Evolutionary conservation across 768 basidiomycete genomes (phyloP).

Genomic region (Termitomyces eurrhizus): DNA sequence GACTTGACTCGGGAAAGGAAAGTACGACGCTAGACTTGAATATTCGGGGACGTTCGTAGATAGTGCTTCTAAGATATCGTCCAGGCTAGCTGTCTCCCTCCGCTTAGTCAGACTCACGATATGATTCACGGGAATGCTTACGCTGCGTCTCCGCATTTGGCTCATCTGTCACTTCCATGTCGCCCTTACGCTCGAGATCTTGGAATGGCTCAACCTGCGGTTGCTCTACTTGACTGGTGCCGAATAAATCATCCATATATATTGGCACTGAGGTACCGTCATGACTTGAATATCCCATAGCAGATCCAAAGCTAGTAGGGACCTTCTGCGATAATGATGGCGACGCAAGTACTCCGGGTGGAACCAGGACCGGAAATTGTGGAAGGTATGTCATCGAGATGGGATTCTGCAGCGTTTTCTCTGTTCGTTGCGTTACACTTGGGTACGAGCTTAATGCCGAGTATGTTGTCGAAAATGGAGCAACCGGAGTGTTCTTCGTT

Average conservation of each 20-base stretch:
- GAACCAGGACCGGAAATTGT: background rate
- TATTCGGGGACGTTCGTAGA: background rate
- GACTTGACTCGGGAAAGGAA: background rate
- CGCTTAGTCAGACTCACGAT: background rate
- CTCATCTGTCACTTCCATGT: background rate
- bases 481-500: background rate
- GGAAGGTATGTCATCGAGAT: background rate
- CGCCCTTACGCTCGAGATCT: background rate
- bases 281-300: background rate
- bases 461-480: background rate
- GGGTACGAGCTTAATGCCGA: background rate
- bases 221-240: background rate
- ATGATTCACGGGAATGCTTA: background rate
- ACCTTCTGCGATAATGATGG: background rate
- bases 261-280: background rate
- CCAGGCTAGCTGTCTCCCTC: background rate
- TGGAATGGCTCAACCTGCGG: background rate
- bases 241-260: background rate
- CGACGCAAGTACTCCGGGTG: background rate
- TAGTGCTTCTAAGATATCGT: background rate
- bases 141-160: background rate
- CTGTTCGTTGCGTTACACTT: background rate
- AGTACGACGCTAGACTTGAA: background rate
- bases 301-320: background rate
- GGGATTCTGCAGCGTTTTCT: background rate